phyloP scores from a whole-genome alignment of 305 asterid species.

The Fraxinus angustifolia region DNA sequence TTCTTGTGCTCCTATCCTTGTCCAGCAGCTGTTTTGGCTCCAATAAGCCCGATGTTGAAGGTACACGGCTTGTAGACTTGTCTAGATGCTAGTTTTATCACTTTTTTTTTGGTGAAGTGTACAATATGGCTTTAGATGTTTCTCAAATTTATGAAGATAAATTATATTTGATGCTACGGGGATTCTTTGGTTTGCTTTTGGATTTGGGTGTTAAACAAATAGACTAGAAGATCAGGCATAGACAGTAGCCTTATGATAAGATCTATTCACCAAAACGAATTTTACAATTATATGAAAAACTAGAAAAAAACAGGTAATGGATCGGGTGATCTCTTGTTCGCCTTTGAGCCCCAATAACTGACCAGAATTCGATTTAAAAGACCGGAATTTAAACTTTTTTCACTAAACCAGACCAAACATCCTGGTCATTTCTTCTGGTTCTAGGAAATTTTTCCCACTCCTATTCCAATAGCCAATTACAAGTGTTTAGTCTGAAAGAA shows the following conservation, averaged over 20 bases:
- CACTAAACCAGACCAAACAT: neutral
- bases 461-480: neutral
- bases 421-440: neutral
- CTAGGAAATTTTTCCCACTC: neutral
- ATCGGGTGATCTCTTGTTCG: neutral
- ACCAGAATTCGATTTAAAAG: neutral
- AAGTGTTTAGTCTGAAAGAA: neutral
- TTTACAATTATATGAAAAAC: neutral
- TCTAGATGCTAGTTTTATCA: neutral
- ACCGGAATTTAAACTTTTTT: neutral
- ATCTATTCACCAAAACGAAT: neutral
- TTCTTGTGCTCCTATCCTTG: constrained; percentile 39
- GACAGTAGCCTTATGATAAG: neutral
- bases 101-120: neutral
- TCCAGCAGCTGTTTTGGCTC: constrained; percentile 38
- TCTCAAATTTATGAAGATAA: neutral
- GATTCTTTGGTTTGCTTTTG: neutral
- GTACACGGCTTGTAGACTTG: constrained; percentile 26
- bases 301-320: neutral
- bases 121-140: neutral
- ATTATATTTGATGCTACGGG: neutral
- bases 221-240: neutral
- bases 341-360: neutral
- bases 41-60: constrained; percentile 58
- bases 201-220: neutral